Conservation (phyloP, 2,329 filamentous ascomycete species). For the Colletotrichum destructivum region DNA sequence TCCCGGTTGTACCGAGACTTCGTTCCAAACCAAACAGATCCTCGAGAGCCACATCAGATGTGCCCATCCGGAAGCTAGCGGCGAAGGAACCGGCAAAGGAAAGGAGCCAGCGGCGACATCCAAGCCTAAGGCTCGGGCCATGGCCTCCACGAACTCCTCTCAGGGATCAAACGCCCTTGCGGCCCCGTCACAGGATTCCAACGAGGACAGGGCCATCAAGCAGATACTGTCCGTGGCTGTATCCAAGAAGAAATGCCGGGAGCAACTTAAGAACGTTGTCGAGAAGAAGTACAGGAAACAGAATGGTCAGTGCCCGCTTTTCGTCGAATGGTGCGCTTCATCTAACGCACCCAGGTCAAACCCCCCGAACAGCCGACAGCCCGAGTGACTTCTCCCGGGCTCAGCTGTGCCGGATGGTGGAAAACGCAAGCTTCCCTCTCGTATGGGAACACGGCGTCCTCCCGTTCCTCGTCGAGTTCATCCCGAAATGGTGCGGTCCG, state of each 20-base stretch:
- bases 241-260: slow-evolving; percentile 55
- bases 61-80: slow-evolving; percentile 50
- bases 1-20: slow-evolving; percentile 55
- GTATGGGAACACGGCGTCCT: slow-evolving; percentile 61
- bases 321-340: no score
- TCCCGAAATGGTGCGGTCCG: slow-evolving; percentile 59
- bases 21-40: slow-evolving; percentile 52
- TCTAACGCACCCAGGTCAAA: slow-evolving; percentile 44
- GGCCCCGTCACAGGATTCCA: slow-evolving; percentile 5
- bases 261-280: slow-evolving; percentile 53
- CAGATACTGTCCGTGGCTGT: slow-evolving; percentile 48
- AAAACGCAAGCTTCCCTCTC: slow-evolving; percentile 56
- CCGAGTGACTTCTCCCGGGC: slow-evolving; percentile 49
- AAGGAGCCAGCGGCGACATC: slow-evolving; percentile 42
- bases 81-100: slow-evolving; percentile 8
- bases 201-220: slow-evolving; percentile 44
- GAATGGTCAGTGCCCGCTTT: slow-evolving; percentile 43
- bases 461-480: slow-evolving; percentile 59
- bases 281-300: slow-evolving; percentile 53
- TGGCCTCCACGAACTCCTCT: not conserved
- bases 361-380: slow-evolving; percentile 50
- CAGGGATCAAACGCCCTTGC: not conserved
- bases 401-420: slow-evolving; percentile 49
- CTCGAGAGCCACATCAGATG: slow-evolving; percentile 56
- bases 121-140: not conserved